Conservation (phyloP, 1,139 yeast species). For the Yamadazyma epiphylla region DNA sequence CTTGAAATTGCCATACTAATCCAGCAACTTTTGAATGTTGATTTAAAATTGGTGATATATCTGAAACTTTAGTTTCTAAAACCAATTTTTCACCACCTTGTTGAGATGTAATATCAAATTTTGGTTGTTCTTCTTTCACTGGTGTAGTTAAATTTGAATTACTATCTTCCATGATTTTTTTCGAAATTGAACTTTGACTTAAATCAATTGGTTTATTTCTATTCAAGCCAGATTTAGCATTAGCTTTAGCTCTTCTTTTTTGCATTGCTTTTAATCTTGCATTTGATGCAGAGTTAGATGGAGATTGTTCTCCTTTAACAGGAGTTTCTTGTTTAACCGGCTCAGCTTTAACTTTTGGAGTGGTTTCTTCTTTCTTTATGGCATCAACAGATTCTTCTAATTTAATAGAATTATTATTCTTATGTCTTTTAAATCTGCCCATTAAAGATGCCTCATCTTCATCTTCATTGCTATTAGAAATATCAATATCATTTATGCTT, state of each 20-base stretch:
- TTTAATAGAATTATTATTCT: slow-evolving; percentile 16
- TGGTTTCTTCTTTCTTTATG: slow-evolving; percentile 3
- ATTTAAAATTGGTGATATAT: slow-evolving; percentile 66
- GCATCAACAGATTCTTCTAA: slow-evolving; percentile 10
- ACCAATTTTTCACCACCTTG: slow-evolving; percentile 79
- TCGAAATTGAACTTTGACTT: slow-evolving; percentile 72
- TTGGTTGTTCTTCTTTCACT: slow-evolving; percentile 15
- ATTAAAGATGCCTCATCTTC: slow-evolving; percentile 25
- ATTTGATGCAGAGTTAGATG: slow-evolving; percentile 38
- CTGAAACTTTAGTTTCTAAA: slow-evolving; percentile 71
- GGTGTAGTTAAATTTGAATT: slow-evolving; percentile 11
- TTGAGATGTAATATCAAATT: slow-evolving; percentile 69
- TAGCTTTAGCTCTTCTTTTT: slow-evolving; percentile 81
- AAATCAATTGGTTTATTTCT: slow-evolving; percentile 65
- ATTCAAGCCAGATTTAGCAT: slow-evolving; percentile 57
- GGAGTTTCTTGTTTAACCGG: slow-evolving; percentile 10
- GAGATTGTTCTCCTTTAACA: slow-evolving; percentile 10
- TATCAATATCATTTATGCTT: slow-evolving; percentile 46
- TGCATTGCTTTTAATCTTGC: slow-evolving; percentile 95
- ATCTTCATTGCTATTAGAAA: slow-evolving; percentile 10
- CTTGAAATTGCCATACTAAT: slow-evolving; percentile 92
- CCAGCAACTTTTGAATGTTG: slow-evolving; percentile 77
- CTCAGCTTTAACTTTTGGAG: slow-evolving; percentile 4
- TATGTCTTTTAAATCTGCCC: slow-evolving; percentile 37
- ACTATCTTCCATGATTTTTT: slow-evolving; percentile 44